Evolutionary conservation across 2,329 filamentous ascomycete genomes (phyloP), one percentile per base, ranked within the genome.

Genomic region (Fusarium devonianum): DNA sequence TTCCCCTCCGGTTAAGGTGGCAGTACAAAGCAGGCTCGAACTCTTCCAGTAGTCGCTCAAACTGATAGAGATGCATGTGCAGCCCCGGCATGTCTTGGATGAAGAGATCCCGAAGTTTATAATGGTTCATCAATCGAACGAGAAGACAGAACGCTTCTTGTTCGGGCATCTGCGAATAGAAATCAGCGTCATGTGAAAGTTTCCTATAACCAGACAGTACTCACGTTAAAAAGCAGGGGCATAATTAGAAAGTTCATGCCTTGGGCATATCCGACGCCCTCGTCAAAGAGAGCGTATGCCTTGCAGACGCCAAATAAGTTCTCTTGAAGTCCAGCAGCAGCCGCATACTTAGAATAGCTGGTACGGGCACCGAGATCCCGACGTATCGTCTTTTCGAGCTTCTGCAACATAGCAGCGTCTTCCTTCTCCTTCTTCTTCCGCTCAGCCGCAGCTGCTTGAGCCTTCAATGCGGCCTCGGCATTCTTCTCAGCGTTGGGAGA

Each of bases 191-290:
- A 21, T 14, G 9, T 21, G 16, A 3, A 3, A 18, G 9, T n/a
- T 2, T 2, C 16, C 11, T 16, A 12, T 6, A 11, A n/a, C 14
- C 10, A 10, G 8, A 10, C 5, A 11, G 13, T 13, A 48, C 86
- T 78, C 75, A 89, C 87, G 70, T 97, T 97, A 75, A 99, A 97
- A 1, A 99, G 78, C 13, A 99, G 73, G 17, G 95, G 94, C 92
- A 97, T 97, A 37, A 92, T 89, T 51, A 99, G 84, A 67, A 99
- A 99, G 69, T 97, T 99, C 89, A 99, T 97, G 68, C 94, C 94
- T 72, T 99, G 94, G 0, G 95, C 93, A 71, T 99, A 99, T 22
- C 94, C 93, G 25, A 99, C 94, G 7, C 81, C 88, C 66, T 96
- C 92, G 66, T 99, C 94, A 63, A 92, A 97, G 21, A 99, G 78